These are phyloP conservation scores for Chrysochromulina parva DNA, from an alignment of 78 protist species.

Conservation along the genomic window DNA sequence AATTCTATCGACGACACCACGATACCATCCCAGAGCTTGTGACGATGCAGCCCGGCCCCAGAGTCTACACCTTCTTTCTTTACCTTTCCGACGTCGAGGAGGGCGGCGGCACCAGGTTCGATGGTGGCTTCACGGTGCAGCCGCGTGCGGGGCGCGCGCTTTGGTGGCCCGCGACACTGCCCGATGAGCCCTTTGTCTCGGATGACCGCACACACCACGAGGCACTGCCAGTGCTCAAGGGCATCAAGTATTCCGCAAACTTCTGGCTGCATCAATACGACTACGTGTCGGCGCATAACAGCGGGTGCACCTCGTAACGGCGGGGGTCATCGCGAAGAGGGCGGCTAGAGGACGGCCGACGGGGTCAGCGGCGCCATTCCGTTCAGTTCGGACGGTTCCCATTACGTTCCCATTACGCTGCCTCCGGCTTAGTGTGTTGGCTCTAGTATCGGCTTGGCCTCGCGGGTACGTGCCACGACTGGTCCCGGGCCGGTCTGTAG, in stretches of 20 bases:
- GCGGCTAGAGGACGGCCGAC: no score
- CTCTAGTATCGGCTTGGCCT: no score
- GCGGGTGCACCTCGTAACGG: no score
- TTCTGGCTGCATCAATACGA: background rate
- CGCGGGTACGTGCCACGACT: no score
- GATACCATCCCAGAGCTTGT: constrained; percentile 17
- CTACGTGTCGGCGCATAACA: no score
- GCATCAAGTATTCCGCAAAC: background rate
- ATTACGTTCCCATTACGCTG: no score
- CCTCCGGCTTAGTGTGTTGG: no score
- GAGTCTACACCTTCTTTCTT: constrained; percentile 9
- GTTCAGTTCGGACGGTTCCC: no score
- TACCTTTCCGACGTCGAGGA: constrained; percentile 20
- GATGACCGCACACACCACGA: background rate
- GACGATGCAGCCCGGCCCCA: background rate
- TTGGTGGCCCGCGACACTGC: background rate
- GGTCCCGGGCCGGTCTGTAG: no score
- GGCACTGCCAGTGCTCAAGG: background rate
- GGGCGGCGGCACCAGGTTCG: constrained; percentile 20
- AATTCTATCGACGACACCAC: constrained; percentile 10
- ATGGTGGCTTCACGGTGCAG: constrained; percentile 18
- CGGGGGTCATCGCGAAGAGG: no score
- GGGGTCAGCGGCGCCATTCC: no score
- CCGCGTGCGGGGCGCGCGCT: background rate
- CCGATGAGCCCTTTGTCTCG: background rate